Conservation (phyloP, 169 alveolate genomes). For the Plasmodium gallinaceum region DNA sequence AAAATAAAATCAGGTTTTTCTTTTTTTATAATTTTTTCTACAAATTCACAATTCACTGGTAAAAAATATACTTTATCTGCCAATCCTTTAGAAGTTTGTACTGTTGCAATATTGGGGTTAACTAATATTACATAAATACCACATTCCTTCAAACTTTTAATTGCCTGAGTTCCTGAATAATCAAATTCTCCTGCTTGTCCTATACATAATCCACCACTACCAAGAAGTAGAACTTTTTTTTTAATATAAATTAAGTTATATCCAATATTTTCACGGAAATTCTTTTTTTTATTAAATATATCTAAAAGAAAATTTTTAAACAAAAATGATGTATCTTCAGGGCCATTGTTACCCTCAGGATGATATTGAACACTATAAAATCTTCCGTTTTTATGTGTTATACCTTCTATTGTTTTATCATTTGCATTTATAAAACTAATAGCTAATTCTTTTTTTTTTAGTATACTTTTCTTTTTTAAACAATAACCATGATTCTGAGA, state of each 20-base stretch:
- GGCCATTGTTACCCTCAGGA: constrained; percentile 92
- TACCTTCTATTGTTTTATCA: constrained; percentile 90
- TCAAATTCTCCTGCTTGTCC: constrained; percentile 95
- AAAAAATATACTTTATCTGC: constrained; percentile 89
- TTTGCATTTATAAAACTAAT: constrained; percentile 89
- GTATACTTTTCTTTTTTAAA: constrained; percentile 77
- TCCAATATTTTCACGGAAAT: constrained; percentile 73
- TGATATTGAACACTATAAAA: constrained; percentile 91
- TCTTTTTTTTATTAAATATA: constrained; percentile 74
- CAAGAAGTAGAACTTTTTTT: constrained; percentile 82
- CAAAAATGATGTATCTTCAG: constrained; percentile 90
- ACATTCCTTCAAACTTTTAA: constrained; percentile 90
- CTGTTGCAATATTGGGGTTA: constrained; percentile 93
- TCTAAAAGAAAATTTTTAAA: constrained; percentile 85
- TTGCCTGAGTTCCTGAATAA: constrained; percentile 92
- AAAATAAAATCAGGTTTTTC: constrained; percentile 92
- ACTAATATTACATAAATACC: constrained; percentile 88
- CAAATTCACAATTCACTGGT: constrained; percentile 91
- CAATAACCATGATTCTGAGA: constrained; percentile 92
- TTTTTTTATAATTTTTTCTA: constrained; percentile 85
- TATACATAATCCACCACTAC: constrained; percentile 91
- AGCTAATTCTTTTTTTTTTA: constrained; percentile 67
- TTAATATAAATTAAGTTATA: constrained; percentile 85
- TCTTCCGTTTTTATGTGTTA: constrained; percentile 84
- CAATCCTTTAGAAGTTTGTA: constrained; percentile 89